phyloP scores from a whole-genome alignment of 1,284 basidiomycete species.

The Mycosarcoma maydis region DNA sequence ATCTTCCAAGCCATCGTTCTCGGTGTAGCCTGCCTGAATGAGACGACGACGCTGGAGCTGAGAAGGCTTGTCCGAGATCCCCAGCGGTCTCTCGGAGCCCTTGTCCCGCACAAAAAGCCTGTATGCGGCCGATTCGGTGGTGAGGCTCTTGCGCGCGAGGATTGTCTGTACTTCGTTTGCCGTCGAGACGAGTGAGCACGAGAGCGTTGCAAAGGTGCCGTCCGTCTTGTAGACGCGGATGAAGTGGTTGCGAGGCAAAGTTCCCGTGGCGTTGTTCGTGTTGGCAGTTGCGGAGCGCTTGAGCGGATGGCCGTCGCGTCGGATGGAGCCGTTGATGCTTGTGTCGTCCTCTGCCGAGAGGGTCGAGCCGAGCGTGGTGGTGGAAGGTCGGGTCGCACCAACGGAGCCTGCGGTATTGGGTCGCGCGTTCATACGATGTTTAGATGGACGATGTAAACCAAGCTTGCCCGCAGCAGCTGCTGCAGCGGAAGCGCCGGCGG shows the following conservation, averaged over 20 bases:
- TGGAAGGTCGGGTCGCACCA: slow-evolving; percentile 38
- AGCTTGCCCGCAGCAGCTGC: slow-evolving; percentile 59
- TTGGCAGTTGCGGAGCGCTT: slow-evolving; percentile 36
- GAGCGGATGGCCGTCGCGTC: slow-evolving; percentile 26
- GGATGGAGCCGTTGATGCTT: slow-evolving; percentile 13
- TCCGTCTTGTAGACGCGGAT: slow-evolving; percentile 83
- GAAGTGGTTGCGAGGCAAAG: slow-evolving; percentile 64
- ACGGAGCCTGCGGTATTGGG: slow-evolving; percentile 58
- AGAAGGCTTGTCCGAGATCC: slow-evolving; percentile 82
- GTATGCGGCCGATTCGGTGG: slow-evolving; percentile 53
- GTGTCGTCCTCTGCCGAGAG: slow-evolving; percentile 47
- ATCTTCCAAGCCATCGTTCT: slow-evolving; percentile 81
- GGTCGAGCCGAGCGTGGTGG: slow-evolving; percentile 39
- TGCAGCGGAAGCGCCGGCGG: slow-evolving; percentile 51
- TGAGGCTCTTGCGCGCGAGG: slow-evolving; percentile 49
- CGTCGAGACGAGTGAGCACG: slow-evolving; percentile 75
- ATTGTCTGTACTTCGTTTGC: slow-evolving; percentile 73
- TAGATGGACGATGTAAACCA: slow-evolving; percentile 51
- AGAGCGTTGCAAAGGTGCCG: slow-evolving; percentile 77
- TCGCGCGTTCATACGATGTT: slow-evolving; percentile 36
- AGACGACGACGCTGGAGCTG: slow-evolving; percentile 84
- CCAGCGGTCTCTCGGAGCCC: slow-evolving; percentile 62
- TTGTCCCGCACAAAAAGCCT: slow-evolving; percentile 65
- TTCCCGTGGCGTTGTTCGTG: slow-evolving; percentile 5
- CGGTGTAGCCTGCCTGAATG: slow-evolving; percentile 88